Conservation (phyloP, 257 asterid genomes). For the Lithospermum erythrorhizon region DNA sequence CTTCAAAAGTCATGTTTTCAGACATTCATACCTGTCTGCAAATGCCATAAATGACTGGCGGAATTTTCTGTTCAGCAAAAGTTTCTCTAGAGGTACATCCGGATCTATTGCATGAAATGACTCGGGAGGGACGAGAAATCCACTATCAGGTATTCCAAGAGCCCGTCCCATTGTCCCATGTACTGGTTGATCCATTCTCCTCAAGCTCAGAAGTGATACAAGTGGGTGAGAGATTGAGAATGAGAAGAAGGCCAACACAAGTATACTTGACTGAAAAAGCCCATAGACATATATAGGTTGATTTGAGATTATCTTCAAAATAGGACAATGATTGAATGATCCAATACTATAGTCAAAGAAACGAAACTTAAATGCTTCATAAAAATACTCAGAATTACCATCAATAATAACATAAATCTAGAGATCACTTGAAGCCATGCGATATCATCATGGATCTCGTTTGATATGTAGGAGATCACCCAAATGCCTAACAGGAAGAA, state of each 20-base stretch:
- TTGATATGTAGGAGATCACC: conserved; percentile 56
- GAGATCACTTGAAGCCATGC: conserved; percentile 57
- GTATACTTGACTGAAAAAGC: conserved; percentile 48
- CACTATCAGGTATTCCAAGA: conserved; percentile 55
- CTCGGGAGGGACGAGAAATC: conserved; percentile 33
- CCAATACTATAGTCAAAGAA: conserved; percentile 2
- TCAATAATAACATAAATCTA: conserved; percentile 42
- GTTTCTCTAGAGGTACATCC: conserved; percentile 64
- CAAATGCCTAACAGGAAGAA: conserved; percentile 40
- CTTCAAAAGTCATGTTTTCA: background rate
- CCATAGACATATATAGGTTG: conserved; percentile 1
- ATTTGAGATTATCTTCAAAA: conserved; percentile 2
- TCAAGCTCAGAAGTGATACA: conserved; percentile 54
- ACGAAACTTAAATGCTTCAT: conserved; percentile 7
- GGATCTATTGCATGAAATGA: conserved; percentile 30
- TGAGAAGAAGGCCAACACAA: conserved; percentile 67
- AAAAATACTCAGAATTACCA: conserved; percentile 30
- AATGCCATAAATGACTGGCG: conserved; percentile 65
- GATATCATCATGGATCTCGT: conserved; percentile 53
- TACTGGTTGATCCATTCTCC: conserved; percentile 31
- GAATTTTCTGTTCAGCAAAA: conserved; percentile 56
- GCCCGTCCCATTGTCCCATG: conserved; percentile 62
- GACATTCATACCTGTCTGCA: conserved; percentile 49
- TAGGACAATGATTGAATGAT: conserved; percentile 6
- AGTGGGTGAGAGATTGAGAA: conserved; percentile 70